phyloP scores from a whole-genome alignment of 2,329 filamentous ascomycete species.

The Orbilia oligospora region DNA sequence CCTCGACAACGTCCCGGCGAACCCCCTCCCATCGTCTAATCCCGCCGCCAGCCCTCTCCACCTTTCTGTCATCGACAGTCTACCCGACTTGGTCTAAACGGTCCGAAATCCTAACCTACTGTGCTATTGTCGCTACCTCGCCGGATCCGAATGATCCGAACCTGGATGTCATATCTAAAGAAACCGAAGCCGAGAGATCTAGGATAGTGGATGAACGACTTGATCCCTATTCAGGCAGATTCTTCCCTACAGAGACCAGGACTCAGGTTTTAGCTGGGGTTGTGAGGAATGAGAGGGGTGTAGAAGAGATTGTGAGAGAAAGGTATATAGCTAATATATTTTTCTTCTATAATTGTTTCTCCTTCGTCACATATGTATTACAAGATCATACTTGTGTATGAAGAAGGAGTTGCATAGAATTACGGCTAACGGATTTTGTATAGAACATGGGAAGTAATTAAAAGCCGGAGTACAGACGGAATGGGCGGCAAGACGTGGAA shows the following conservation, averaged over 20 bases:
- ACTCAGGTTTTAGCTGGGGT: conserved; percentile 83
- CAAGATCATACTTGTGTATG: no score
- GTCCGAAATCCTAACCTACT: conserved; percentile 88
- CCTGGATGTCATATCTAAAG: conserved; percentile 76
- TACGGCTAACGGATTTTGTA: conserved; percentile 3
- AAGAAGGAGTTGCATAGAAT: no score
- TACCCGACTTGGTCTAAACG: conserved; percentile 91
- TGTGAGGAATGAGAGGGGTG: conserved; percentile 80
- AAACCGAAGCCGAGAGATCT: conserved; percentile 79
- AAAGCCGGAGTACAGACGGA: conserved; percentile 42
- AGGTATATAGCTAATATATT: no score
- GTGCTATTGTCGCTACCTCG: conserved; percentile 86
- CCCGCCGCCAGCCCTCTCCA: conserved; percentile 75
- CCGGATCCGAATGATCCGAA: conserved; percentile 91
- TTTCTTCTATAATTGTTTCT: neutral
- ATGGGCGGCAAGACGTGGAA: conserved; percentile 53
- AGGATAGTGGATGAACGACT: conserved; percentile 86
- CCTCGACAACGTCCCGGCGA: conserved; percentile 78
- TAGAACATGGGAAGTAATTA: conserved; percentile 56
- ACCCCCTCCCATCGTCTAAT: conserved; percentile 72
- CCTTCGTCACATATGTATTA: neutral
- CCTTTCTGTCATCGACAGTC: conserved; percentile 82
- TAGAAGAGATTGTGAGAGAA: conserved; percentile 83
- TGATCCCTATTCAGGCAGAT: conserved; percentile 90
- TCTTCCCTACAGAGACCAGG: conserved; percentile 82